Evolutionary conservation across 2,329 filamentous ascomycete species (phyloP).

Genomic region (Periconia macrospinosa): DNA sequence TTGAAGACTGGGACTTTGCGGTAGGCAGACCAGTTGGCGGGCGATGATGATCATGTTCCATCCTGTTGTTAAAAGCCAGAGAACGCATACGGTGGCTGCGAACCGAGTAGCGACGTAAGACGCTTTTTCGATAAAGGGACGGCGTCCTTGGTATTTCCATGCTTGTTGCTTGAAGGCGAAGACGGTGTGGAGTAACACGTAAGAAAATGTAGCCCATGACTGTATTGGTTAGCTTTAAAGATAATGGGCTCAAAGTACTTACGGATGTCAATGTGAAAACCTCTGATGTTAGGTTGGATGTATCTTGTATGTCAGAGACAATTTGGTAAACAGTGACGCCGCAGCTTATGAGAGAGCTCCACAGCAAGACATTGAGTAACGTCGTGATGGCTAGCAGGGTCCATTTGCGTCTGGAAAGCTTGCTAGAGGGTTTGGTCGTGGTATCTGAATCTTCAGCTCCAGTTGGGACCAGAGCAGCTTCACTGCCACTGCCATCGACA

Average conservation of each 20-base stretch:
- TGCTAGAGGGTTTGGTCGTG: slow-evolving; percentile 13
- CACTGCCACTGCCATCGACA: slow-evolving; percentile 17
- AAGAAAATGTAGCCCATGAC: slow-evolving; percentile 37
- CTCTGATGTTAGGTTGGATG: slow-evolving; percentile 30
- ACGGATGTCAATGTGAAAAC: slow-evolving; percentile 38
- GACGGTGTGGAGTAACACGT: slow-evolving; percentile 38
- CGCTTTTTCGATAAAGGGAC: slow-evolving; percentile 27
- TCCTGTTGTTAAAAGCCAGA: slow-evolving; percentile 43
- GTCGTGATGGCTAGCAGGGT: slow-evolving; percentile 38
- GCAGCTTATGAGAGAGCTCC: slow-evolving; percentile 34
- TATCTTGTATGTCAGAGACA: slow-evolving; percentile 28
- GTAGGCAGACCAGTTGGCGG: slow-evolving; percentile 37
- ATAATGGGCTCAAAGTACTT: slow-evolving; percentile 8
- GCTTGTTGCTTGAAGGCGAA: slow-evolving; percentile 35
- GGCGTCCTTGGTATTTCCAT: slow-evolving; percentile 29
- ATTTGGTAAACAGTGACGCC: slow-evolving; percentile 33
- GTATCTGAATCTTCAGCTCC: slow-evolving; percentile 14
- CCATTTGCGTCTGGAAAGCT: slow-evolving; percentile 29
- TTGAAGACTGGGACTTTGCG: slow-evolving; percentile 18
- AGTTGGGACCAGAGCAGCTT: slow-evolving; percentile 19
- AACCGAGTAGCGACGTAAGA: slow-evolving; percentile 38
- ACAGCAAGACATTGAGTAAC: slow-evolving; percentile 38
- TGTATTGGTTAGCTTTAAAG: slow-evolving; percentile 15
- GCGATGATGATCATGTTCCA: slow-evolving; percentile 45
- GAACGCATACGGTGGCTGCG: slow-evolving; percentile 31